Evolutionary conservation across 495 filamentous ascomycete genomes (phyloP), one percentile per base, ranked within the genome.

Genomic region (Xanthoparmelia taractica): DNA sequence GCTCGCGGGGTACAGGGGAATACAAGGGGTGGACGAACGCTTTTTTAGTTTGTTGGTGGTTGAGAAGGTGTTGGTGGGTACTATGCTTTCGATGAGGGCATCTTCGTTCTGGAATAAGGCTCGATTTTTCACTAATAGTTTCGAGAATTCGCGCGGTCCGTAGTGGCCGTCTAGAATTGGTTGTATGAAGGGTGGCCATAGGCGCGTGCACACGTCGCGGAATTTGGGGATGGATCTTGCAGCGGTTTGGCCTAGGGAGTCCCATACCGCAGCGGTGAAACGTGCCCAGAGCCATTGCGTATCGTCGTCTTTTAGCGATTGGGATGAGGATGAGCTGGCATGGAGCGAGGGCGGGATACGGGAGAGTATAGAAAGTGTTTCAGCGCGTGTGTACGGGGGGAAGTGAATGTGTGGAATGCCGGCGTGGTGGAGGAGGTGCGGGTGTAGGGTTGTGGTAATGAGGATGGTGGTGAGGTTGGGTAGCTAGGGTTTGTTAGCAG

Each of bases 361-460:
- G 37, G 83, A 75, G 43, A 96, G 78, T 61, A 98, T 92, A 33
- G 80, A 68, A 54, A 94, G 81, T 54, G 87, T 83, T 69, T 97
- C 87, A 47, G 84, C 69, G 69, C 91, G 91, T 20, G 84, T 89
- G 73, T 98, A 98, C 12, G 87, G 78, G 0, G 92, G 83, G 73
- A 97, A 97, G 70, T 86, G 84, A 60, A 97, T 78, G 74, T 96
- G 85, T 7, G 93, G 88, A 33, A 87, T 77, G 36, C 88, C 87
- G 7, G 87, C 77, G 41, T 80, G 80, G 67, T 88, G 88, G 40
- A 97, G 82, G 68, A 87, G 82, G 57, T 83, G 79, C 4, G 91
- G 83, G 1, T 83, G 81, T 7, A 92, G 88, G 37, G 83, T 71
- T 40, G 86, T 90, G 43, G 92, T 78, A 63, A 96, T 85, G 63